phyloP scores from a whole-genome alignment of 2,329 filamentous ascomycete species.

The Pseudopyricularia javanii region DNA sequence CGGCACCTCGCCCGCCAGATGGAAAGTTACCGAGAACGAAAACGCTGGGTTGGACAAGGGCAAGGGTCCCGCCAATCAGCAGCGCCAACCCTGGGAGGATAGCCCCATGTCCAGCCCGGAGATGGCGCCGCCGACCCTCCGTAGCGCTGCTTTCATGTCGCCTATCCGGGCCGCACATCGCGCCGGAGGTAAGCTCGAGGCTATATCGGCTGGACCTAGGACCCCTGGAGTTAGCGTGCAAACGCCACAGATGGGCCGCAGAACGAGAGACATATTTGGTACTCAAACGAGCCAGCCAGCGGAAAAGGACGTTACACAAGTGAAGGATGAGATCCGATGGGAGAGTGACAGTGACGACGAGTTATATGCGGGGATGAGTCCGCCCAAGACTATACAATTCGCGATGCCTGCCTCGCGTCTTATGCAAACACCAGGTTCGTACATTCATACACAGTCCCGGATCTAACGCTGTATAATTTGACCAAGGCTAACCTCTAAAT shows the following conservation, averaged over 20 bases:
- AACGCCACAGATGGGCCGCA: constrained; percentile 50
- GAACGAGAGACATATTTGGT: constrained; percentile 35
- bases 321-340: constrained; percentile 53
- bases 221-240: constrained; percentile 80
- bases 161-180: constrained; percentile 38
- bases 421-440: constrained; percentile 65
- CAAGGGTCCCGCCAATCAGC: constrained; percentile 16
- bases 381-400: constrained; percentile 88
- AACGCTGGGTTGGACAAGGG: constrained; percentile 11
- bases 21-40: constrained; percentile 17
- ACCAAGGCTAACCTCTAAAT: background rate
- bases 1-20: constrained; percentile 33
- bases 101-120: constrained; percentile 60
- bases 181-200: constrained; percentile 22
- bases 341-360: constrained; percentile 63
- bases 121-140: constrained; percentile 67
- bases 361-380: constrained; percentile 63
- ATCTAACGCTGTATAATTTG: background rate
- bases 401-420: constrained; percentile 65
- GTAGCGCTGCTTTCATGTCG: constrained; percentile 75
- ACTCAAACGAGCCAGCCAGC: constrained; percentile 9
- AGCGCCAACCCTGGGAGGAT: constrained; percentile 33
- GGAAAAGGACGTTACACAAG: constrained; percentile 1
- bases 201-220: constrained; percentile 37
- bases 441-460: background rate